Evolutionary conservation across 176 grass and related monocot genomes (phyloP), one percentile per base, ranked within the genome.

Genomic region (Raddia guianensis): DNA sequence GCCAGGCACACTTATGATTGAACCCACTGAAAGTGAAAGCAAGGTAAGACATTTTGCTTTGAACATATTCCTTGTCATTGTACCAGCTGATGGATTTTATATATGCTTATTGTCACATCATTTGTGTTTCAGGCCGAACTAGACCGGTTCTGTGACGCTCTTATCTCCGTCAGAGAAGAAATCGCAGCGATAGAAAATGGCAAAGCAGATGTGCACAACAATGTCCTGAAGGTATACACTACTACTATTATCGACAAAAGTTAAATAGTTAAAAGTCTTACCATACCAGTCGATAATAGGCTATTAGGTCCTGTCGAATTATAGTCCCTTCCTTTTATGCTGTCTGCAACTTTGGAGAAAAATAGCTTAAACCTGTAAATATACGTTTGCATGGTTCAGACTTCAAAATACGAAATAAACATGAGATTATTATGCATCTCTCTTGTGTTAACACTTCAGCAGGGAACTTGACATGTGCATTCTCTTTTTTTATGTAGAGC

Each of bases 1-100:
- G 54, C 93, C 97, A 69, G 97, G 97, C 37, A 99, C 97, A 61
- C 96, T 99, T 80, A 99, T 99, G 97, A 93, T 99, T 80, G 97
- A 99, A 80, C 97, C 97, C 49, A 99, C 97, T 58, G 97, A 99
- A 87, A 99, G 97, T 86, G 97, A 99, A 93, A 93, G 87, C 97
- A 99, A 99, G 82, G 97, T 96, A 74, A 56, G 60, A 40, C 49
- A 86, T 60, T 45, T 67, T 49, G 11, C 7, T 32, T 46, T 63
- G 34, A 83, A 67, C 63, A 13, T 66, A 14, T 70, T 86, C 47
- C 19, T 49, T 83, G 50, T 33, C 10, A 21, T 64, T n/a, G 33
- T 78, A 83, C 47, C 10, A 75, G 50, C 44, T 12, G 9, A 68
- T 80, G 65, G 32, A 35, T 78, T 88, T 76, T 52, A 40, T 61